Base-by-base conservation (phyloP, 495 filamentous ascomycete genomes). In the Parachaetomium inaequale region DNA sequence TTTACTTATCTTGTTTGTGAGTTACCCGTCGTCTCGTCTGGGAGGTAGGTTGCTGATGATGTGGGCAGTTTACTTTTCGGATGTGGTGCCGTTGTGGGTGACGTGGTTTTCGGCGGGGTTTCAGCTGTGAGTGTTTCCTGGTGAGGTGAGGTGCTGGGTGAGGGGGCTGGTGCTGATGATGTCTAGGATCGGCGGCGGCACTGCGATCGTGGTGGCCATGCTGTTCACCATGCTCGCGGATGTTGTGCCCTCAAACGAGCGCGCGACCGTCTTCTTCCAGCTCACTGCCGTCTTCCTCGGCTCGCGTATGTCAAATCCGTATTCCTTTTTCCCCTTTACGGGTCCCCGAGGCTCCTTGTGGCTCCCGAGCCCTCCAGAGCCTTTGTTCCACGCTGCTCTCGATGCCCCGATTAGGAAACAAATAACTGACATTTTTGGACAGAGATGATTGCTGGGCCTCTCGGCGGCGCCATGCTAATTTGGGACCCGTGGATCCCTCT, bases 141-240 rank as follows among this genome's bases (percentile, higher is more conserved):
- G 10, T 2, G 36, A 15, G 36, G 14, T 29, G 23, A 21, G 31
- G 19, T 14, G 14, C 19, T 58, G 40, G 1, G 15, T 40, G 10
- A 52, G 10, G 2, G 23, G 7, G 19, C 3, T n/a, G n/a, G n/a
- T 36, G 31, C 31, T 54, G 51, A 38, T 31, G 14, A 7, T 12
- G 3, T n/a, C 23, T 51, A 73, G 71, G 2, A 66, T 74, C 40
- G 72, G 74, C 4, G 73, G 73, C 25, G 70, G 72, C 19, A 60
- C 51, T 3, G 17, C 58, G 12, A 63, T 73, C 6, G 19, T 68
- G 14, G 49, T 64, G n/a, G 70, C 73, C 52, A 74, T 74, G 70
- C 15, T 74, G 1, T 75, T 69, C 45, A 75, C 73, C 38, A 55
- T 67, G 17, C 10, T 75, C 10, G 64, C 73, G 14, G 72, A 76